These are phyloP conservation scores for Arthrobotrys sphaeroides DNA, from an alignment of 2,329 filamentous ascomycete species.

Conservation along the genomic window DNA sequence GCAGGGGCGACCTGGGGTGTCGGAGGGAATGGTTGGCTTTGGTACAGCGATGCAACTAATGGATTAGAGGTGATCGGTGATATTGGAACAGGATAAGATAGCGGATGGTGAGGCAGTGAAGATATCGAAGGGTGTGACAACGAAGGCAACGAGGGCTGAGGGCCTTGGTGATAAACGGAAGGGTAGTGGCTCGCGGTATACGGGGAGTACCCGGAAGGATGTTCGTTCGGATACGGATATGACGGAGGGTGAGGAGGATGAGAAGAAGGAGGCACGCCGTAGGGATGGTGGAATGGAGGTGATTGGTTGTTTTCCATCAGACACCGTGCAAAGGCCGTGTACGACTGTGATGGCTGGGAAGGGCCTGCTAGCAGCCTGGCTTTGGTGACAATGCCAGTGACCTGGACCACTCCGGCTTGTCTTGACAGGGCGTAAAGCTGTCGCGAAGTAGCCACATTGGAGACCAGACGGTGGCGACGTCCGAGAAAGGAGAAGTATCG, in stretches of 20 bases:
- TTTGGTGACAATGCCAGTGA: constrained; percentile 31
- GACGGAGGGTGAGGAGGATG: constrained; percentile 4
- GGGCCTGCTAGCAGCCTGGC: constrained; percentile 23
- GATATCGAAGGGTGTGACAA: neutral
- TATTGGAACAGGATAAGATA: constrained; percentile 15
- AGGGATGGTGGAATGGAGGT: constrained; percentile 47
- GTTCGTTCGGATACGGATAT: neutral
- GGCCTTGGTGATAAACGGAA: constrained; percentile 11
- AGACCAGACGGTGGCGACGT: constrained; percentile 52
- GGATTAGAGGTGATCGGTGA: constrained; percentile 5
- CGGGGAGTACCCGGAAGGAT: neutral
- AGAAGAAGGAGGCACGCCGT: constrained; percentile 32
- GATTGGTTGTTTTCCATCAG: constrained; percentile 54
- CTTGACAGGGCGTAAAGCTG: constrained; percentile 29
- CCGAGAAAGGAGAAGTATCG: constrained; percentile 33
- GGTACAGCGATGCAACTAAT: constrained; percentile 1
- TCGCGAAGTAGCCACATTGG: constrained; percentile 48
- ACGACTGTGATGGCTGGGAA: constrained; percentile 5
- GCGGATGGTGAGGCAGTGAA: neutral
- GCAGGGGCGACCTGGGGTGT: neutral
- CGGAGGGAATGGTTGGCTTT: neutral
- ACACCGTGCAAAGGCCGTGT: constrained; percentile 28
- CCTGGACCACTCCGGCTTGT: constrained; percentile 39
- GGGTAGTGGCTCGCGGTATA: neutral
- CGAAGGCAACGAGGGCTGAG: neutral